These are phyloP conservation scores for Aspergillus luchuensis DNA, from an alignment of 2,329 filamentous ascomycete genomes.

Conservation along the genomic window DNA sequence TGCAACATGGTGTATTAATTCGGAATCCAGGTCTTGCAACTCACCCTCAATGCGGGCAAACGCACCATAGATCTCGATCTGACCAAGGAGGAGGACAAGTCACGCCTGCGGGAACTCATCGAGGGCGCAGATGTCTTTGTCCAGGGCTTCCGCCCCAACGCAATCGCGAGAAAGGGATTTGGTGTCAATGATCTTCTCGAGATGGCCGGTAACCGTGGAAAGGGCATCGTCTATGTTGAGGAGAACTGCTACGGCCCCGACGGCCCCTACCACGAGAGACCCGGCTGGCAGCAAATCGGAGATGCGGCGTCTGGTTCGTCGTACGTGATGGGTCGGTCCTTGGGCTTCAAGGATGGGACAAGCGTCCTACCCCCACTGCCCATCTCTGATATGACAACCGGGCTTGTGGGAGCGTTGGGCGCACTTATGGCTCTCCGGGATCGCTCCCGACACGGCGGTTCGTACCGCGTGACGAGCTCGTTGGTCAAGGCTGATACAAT, in stretches of 20 bases:
- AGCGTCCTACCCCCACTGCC: conserved; percentile 26
- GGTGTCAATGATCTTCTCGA: conserved; percentile 44
- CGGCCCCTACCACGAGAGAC: conserved; percentile 48
- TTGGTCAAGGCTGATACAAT: conserved; percentile 35
- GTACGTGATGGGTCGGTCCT: conserved; percentile 38
- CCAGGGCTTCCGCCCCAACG: conserved; percentile 54
- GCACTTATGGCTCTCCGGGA: conserved; percentile 22
- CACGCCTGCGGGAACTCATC: conserved; percentile 47
- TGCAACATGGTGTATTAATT: not conserved
- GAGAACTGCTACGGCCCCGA: conserved; percentile 57
- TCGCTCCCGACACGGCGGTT: conserved; percentile 21
- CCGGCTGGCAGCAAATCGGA: conserved; percentile 57
- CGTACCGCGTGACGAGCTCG: conserved; percentile 31
- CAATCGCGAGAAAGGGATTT: conserved; percentile 36
- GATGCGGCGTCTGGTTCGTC: conserved; percentile 47
- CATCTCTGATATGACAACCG: conserved; percentile 29
- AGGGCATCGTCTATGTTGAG: conserved; percentile 51
- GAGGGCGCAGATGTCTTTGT: conserved; percentile 56
- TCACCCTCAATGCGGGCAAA: conserved; percentile 27
- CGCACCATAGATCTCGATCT: conserved; percentile 48
- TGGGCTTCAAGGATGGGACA: conserved; percentile 26
- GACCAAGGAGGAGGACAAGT: conserved; percentile 43
- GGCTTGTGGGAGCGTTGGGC: conserved; percentile 22
- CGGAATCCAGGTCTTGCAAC: conserved; percentile 21
- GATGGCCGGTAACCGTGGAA: conserved; percentile 43